Conservation (phyloP, 352 stramenopile genomes). For the Phytophthora tentaculata region DNA sequence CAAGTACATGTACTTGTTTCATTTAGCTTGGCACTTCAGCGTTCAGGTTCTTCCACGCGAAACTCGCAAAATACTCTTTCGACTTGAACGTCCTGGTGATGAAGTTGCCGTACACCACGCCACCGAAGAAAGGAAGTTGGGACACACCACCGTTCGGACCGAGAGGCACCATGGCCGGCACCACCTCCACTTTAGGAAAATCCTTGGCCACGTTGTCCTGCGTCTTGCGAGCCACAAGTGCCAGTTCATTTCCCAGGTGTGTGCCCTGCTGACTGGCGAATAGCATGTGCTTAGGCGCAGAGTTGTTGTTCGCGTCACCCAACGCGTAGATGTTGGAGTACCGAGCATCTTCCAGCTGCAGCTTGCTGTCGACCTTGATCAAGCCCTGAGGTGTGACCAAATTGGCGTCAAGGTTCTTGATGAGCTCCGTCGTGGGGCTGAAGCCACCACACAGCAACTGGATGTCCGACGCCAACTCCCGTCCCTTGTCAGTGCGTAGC, state of each 20-base stretch:
- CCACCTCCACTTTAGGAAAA: constrained; percentile 43
- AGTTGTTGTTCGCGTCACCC: constrained; percentile 57
- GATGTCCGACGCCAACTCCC: constrained; percentile 53
- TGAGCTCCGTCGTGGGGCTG: constrained; percentile 43
- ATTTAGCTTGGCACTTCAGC: constrained; percentile 36
- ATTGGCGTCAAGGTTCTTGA: constrained; percentile 39
- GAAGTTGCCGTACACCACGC: constrained; percentile 52
- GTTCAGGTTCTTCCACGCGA: constrained; percentile 42
- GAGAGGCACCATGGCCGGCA: constrained; percentile 45
- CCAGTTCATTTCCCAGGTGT: constrained; percentile 47
- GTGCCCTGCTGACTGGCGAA: constrained; percentile 50
- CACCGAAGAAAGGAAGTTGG: constrained; percentile 57
- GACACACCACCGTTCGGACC: constrained; percentile 52
- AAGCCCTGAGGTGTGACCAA: constrained; percentile 45
- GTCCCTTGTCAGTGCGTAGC: constrained; percentile 57
- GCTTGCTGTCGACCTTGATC: constrained; percentile 52
- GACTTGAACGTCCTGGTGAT: constrained; percentile 53
- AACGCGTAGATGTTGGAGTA: constrained; percentile 61
- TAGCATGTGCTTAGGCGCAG: constrained; percentile 50
- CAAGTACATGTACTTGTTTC: too few species aligned
- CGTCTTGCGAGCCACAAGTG: constrained; percentile 41
- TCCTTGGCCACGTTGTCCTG: constrained; percentile 43
- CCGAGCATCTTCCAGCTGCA: constrained; percentile 50
- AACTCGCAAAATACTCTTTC: constrained; percentile 48
- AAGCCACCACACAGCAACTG: constrained; percentile 53